Percentiles rank a stretch among this genome's conserved stretches.
Evolutionary conservation across 177 flowering plant species (phyloP).

Genomic region (Vitis hybrid): DNA sequence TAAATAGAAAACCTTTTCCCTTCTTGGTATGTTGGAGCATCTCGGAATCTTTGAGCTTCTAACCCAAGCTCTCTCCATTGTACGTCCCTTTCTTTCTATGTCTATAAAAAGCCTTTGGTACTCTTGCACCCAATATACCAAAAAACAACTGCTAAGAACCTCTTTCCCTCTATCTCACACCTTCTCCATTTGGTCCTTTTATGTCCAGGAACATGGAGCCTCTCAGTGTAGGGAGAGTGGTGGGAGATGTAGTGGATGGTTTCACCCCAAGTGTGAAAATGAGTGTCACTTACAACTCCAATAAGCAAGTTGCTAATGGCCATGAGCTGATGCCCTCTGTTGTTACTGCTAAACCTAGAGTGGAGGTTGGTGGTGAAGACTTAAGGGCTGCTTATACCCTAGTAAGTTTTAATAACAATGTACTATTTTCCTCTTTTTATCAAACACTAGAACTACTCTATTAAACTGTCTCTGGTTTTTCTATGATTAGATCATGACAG

Average conservation of each 20-base stretch:
- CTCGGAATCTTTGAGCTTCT: slow-evolving; percentile 14
- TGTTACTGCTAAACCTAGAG: slow-evolving; percentile 51
- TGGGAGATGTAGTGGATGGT: slow-evolving; percentile 80
- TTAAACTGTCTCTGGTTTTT: neutral
- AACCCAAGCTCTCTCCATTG: slow-evolving; percentile 7
- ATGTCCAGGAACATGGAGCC: slow-evolving; percentile 54
- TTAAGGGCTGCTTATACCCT: slow-evolving; percentile 68
- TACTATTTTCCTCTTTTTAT: neutral
- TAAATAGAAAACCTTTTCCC: slow-evolving; percentile 3
- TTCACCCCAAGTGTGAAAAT: slow-evolving; percentile 72
- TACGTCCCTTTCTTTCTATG: slow-evolving; percentile 6
- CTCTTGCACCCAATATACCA: neutral
- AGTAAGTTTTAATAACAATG: slow-evolving; percentile 30
- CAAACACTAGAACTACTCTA: neutral
- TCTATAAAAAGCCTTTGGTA: slow-evolving; percentile 30
- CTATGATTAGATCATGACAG: slow-evolving; percentile 58
- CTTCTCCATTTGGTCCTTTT: neutral
- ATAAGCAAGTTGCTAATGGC: slow-evolving; percentile 66
- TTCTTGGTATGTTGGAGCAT: slow-evolving; percentile 1
- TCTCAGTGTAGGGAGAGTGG: slow-evolving; percentile 60
- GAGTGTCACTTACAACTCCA: slow-evolving; percentile 53
- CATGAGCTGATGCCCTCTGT: slow-evolving; percentile 74
- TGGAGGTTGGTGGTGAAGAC: slow-evolving; percentile 74
- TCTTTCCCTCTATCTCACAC: slow-evolving; percentile 10
- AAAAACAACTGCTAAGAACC: neutral